Base-by-base conservation (phyloP, 176 grass and related monocot species). In the Paspalum vaginatum region DNA sequence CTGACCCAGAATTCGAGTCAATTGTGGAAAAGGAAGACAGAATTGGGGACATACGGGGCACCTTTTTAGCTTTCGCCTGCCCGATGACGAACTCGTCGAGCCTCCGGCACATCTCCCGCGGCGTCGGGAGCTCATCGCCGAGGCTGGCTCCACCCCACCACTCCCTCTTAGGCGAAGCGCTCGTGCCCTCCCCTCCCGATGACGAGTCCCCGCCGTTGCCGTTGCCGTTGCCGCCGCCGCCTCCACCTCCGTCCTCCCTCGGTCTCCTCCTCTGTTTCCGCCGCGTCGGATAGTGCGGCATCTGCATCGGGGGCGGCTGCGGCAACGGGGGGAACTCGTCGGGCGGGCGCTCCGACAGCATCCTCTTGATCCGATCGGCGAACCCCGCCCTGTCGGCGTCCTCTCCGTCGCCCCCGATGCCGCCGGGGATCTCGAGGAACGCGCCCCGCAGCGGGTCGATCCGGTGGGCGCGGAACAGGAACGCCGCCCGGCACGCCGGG, bases 51-150 rank as follows among this genome's bases (percentile, higher is more conserved):
- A 83, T 27, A 87, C 39, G 11, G 64, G 64, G 22, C 74, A 95
- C 95, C 95, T 98, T 98, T 70, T 98, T 98, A 38, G 95, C 92
- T 60, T 78, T 86, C 13, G 86, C 77, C 85, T 98, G 95, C 25
- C 95, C 95, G 66, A 98, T 91, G 84, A 98, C 88, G 87, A 98
- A 98, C 48, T 89, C 91, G 24, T 98, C 95, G 8, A 98, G 90
- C 66, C 81, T 82, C 71, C 89, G 73, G 59, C 88, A 95, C 81
- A 95, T 93, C 95, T 98, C 95, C 91, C 91, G 84, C 43, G 95
- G 95, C 76, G 95, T 98, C 22, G 92, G 86, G 53, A 98, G 83
- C 88, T 98, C 92, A 58, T 85, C 86, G 16, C 95, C 90, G 12
- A 98, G 65, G 84, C 64, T 94, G 9, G 88, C 88, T 66, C 90